Conservation (phyloP, 2,329 filamentous ascomycete species). For the Teratosphaeria zuluensis region DNA sequence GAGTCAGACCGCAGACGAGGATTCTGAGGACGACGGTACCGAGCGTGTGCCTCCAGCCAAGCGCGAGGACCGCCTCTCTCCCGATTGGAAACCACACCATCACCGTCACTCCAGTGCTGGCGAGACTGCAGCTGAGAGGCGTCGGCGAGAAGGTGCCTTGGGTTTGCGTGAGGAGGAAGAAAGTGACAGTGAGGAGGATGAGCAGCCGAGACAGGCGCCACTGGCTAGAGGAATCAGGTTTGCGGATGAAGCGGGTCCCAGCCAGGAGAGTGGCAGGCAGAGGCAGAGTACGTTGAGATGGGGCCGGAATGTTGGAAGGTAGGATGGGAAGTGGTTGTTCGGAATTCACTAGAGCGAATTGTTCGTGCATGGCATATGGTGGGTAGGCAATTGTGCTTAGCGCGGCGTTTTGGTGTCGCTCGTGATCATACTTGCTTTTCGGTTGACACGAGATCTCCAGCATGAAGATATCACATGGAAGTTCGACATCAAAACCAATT, state of each 20-base stretch:
- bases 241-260: slow-evolving; percentile 13
- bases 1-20: slow-evolving; percentile 13
- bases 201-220: slow-evolving; percentile 7
- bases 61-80: background rate
- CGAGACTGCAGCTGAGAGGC: slow-evolving; percentile 66
- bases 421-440: no score
- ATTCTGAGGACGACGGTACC: slow-evolving; percentile 30
- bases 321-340: background rate
- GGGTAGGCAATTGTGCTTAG: background rate
- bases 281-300: slow-evolving; percentile 21
- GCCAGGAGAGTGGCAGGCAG: slow-evolving; percentile 2
- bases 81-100: slow-evolving; percentile 4
- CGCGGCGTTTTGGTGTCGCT: background rate
- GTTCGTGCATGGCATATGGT: background rate
- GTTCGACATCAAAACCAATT: no score
- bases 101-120: slow-evolving; percentile 23
- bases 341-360: background rate
- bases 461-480: no score
- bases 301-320: slow-evolving; percentile 21
- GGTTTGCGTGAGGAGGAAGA: slow-evolving; percentile 43
- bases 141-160: slow-evolving; percentile 63
- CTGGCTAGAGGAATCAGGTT: slow-evolving; percentile 16
- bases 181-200: slow-evolving; percentile 44
- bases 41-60: slow-evolving; percentile 25
- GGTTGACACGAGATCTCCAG: no score